Base-by-base conservation (phyloP, 306 rosid genomes). In the Boehmeria nivea region DNA sequence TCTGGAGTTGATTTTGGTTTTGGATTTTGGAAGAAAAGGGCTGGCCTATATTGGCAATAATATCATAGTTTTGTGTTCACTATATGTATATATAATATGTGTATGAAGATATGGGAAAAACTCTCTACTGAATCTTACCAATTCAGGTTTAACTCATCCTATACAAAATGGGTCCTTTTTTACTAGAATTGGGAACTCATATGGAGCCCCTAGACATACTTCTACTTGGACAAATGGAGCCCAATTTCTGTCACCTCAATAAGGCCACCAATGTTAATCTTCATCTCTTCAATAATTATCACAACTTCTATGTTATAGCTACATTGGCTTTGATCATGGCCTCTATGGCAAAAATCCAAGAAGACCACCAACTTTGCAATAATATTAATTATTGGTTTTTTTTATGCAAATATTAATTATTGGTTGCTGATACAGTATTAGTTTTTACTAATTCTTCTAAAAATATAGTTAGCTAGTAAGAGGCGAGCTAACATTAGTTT, bases 1-100 rank as follows among this genome's bases (percentile, higher is more conserved):
- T 78, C 81, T 64, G 46, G 51, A 27, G 24, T 63, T 71, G 80
- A 78, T 78, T 16, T 72, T 63, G 69, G 79, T 67, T 68, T 74
- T 60, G 74, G 66, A 60, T 55, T 56, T 76, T 71, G 28, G 50
- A 50, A 59, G 56, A 57, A 62, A 11, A 65, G 36, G 61, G 49
- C 52, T 25, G 60, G 42, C 46, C 39, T 48, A 24, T 15, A 36
- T 55, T 53, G 49, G 58, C 61, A 60, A 60, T 55, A 62, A 57
- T 49, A 66, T 48, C 70, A 61, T 55, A 68, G 18, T 54, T 39
- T 26, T 52, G 49, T 73, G 68, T 40, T 66, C 47, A 48, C 73
- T 57, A 51, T 18, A 45, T 50, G 68, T 25, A 58, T 27, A 54
- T 16, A 38, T 6, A 2, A 6, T n/a, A n/a, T n/a, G n/a, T n/a